Percentiles rank a stretch among this genome's conserved stretches.
These are phyloP conservation scores for Suhomyces emberorum DNA, from an alignment of 805 yeast species.

Conservation along the genomic window DNA sequence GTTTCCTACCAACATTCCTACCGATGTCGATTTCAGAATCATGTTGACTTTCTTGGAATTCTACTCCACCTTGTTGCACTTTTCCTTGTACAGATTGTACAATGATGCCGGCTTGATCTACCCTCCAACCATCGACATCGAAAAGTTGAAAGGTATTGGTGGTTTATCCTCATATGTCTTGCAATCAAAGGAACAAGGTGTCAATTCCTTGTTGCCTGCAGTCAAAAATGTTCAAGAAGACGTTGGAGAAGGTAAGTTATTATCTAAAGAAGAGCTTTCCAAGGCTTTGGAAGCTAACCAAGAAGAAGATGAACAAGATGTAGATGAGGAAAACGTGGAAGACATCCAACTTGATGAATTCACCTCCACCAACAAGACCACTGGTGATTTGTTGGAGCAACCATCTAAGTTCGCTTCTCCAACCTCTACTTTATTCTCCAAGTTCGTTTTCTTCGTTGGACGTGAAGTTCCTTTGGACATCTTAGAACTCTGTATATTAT, in stretches of 20 bases:
- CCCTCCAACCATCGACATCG: slow-evolving; percentile 80
- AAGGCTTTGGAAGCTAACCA: slow-evolving; percentile 52
- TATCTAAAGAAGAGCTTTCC: slow-evolving; percentile 40
- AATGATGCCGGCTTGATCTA: slow-evolving; percentile 81
- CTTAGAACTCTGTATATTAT: slow-evolving; percentile 78
- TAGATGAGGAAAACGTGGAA: slow-evolving; percentile 31
- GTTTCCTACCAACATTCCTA: slow-evolving; percentile 92
- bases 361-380: slow-evolving; percentile 53
- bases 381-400: slow-evolving; percentile 72
- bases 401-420: slow-evolving; percentile 54
- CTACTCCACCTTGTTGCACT: slow-evolving; percentile 87
- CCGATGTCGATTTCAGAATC: slow-evolving; percentile 92
- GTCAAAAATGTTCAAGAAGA: slow-evolving; percentile 16
- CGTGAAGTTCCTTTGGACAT: slow-evolving; percentile 95
- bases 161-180: slow-evolving; percentile 83
- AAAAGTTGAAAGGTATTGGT: slow-evolving; percentile 79
- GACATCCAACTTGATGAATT: slow-evolving; percentile 62
- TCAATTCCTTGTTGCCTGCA: slow-evolving; percentile 37
- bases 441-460: slow-evolving; percentile 81
- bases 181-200: slow-evolving; percentile 45
- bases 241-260: slow-evolving; percentile 29
- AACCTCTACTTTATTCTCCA: slow-evolving; percentile 63
- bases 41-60: slow-evolving; percentile 96
- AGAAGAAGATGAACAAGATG: slow-evolving; percentile 39
- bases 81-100: slow-evolving; percentile 80